Evolutionary conservation across 2,329 filamentous ascomycete species (phyloP).

Genomic region (Daldinia sp.): DNA sequence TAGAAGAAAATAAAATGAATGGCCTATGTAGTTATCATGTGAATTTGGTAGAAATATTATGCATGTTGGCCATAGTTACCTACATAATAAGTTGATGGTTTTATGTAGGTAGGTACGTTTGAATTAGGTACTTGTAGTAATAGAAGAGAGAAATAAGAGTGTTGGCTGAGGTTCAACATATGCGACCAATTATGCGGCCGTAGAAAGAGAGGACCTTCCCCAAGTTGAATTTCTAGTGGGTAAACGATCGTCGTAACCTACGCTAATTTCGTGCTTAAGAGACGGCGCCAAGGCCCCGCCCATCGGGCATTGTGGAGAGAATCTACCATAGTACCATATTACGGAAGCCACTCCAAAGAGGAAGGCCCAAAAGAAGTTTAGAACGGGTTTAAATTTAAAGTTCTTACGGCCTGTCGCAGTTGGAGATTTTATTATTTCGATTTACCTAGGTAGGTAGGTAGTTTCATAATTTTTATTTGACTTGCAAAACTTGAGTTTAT

Average conservation of each 20-base stretch:
- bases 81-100: not conserved
- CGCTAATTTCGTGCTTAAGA: conserved; percentile 12
- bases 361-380: not conserved
- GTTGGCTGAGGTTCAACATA: conserved; percentile 20
- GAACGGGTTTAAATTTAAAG: not conserved
- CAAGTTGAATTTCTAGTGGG: conserved; percentile 5
- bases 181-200: conserved; percentile 30
- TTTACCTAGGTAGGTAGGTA: no score
- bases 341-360: not conserved
- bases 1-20: no score
- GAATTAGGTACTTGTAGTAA: not conserved
- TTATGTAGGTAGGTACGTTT: not conserved
- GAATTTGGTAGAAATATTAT: conserved; percentile 6
- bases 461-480: not conserved
- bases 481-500: no score
- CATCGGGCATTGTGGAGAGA: conserved; percentile 4
- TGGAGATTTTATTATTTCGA: not conserved
- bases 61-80: conserved; percentile 11
- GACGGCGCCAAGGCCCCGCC: conserved; percentile 15
- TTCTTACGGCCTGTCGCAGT: not conserved
- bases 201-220: not conserved
- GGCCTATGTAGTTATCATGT: not conserved
- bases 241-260: not conserved
- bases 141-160: not conserved
- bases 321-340: not conserved